Evolutionary conservation across 371 early-diverging fungal species (phyloP).

Genomic region (Mucor mucedo): DNA sequence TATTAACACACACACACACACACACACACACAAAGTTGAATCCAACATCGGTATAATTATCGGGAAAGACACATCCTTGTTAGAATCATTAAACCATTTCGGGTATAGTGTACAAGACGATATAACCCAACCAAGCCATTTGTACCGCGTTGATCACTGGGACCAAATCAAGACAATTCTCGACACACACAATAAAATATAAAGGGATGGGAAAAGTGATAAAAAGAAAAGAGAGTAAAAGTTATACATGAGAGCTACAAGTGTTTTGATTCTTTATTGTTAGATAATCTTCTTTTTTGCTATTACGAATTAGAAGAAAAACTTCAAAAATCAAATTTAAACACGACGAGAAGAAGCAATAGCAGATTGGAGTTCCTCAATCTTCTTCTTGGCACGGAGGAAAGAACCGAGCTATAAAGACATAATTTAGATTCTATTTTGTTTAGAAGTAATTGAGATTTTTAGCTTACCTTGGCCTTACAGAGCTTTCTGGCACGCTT

Average conservation of each 20-base stretch:
- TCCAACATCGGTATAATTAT: conserved; percentile 58
- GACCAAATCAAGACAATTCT: conserved; percentile 19
- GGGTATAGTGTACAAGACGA: conserved; percentile 19
- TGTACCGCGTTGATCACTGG: conserved; percentile 30
- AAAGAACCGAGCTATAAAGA: conserved; percentile 90
- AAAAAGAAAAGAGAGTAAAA: not conserved
- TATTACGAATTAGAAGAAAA: conserved; percentile 1
- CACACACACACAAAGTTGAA: conserved; percentile 31
- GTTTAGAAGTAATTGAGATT: conserved; percentile 18
- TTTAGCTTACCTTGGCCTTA: conserved; percentile 92
- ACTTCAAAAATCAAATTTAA: conserved; percentile 13
- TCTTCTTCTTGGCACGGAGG: conserved; percentile 97
- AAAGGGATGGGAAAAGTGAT: not conserved
- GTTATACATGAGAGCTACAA: not conserved
- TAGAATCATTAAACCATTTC: conserved; percentile 21
- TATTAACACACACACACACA: too few relatives aligned
- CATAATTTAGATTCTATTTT: conserved; percentile 84
- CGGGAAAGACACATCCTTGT: conserved; percentile 47
- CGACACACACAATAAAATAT: not conserved
- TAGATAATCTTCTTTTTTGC: not conserved
- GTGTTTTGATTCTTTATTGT: conserved; percentile 1
- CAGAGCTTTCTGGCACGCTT: conserved; percentile 99
- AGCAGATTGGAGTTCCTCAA: conserved; percentile 94
- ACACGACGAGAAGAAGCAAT: conserved; percentile 96
- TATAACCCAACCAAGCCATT: not conserved